Conservation (phyloP, 371 early-diverging fungal genomes). For the Lichtheimia corymbifera region DNA sequence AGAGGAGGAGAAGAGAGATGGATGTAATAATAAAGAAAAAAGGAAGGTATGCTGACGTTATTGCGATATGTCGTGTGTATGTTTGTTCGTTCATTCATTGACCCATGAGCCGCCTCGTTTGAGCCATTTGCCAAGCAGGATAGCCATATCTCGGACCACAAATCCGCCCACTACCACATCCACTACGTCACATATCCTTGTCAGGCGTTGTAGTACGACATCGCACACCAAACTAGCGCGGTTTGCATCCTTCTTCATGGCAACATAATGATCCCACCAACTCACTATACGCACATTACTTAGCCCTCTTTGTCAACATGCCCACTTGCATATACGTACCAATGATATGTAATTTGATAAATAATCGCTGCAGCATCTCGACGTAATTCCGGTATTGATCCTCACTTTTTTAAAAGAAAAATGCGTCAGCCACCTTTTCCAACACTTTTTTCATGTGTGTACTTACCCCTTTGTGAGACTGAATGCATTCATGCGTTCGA, state of each 20-base stretch:
- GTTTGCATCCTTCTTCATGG: slow-evolving; percentile 18
- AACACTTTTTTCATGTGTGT: neutral
- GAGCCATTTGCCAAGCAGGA: slow-evolving; percentile 53
- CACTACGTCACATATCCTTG: slow-evolving; percentile 37
- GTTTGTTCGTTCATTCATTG: slow-evolving; percentile 29
- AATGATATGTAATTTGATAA: slow-evolving; percentile 38
- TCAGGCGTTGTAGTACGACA: slow-evolving; percentile 30
- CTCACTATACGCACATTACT: slow-evolving; percentile 19
- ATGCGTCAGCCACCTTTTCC: neutral
- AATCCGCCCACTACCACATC: slow-evolving; percentile 46
- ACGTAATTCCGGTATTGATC: slow-evolving; percentile 48
- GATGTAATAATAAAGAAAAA: neutral
- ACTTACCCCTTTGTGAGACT: slow-evolving; percentile 45
- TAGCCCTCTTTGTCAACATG: neutral
- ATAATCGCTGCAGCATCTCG: slow-evolving; percentile 37
- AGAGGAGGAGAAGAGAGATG: neutral
- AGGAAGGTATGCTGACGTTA: neutral
- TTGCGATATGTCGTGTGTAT: too few species aligned
- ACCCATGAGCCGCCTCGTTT: slow-evolving; percentile 55
- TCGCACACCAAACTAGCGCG: slow-evolving; percentile 31
- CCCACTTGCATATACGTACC: slow-evolving; percentile 18
- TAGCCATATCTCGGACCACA: slow-evolving; percentile 45
- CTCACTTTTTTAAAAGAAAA: slow-evolving; percentile 25
- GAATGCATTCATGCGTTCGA: slow-evolving; percentile 57
- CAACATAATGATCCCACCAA: slow-evolving; percentile 38